phyloP scores from a whole-genome alignment of 805 yeast genomes.

The Saturnispora mendoncae region DNA sequence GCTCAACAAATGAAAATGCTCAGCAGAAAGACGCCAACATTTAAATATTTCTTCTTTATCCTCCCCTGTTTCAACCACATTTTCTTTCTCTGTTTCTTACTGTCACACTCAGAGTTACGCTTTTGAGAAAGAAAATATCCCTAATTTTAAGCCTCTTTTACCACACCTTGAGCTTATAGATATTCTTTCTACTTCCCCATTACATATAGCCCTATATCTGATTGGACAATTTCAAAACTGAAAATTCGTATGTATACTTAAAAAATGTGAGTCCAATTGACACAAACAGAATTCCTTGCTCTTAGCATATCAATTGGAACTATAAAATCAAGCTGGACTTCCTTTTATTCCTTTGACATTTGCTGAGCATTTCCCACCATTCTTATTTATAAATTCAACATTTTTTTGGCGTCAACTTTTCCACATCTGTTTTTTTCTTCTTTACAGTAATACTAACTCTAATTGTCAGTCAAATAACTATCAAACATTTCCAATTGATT shows the following conservation, averaged over 20 bases:
- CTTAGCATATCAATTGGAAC: too few relatives aligned
- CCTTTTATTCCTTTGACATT: too few relatives aligned
- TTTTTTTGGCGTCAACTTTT: background rate
- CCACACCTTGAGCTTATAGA: background rate
- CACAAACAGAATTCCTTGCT: too few relatives aligned
- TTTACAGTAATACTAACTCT: background rate
- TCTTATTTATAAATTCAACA: background rate
- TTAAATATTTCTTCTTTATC: background rate
- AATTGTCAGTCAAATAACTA: background rate
- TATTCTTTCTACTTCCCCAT: background rate
- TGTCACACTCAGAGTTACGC: too few relatives aligned
- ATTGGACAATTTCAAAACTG: too few relatives aligned
- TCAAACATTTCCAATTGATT: background rate
- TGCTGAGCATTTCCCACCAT: too few relatives aligned
- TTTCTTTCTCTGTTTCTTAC: background rate
- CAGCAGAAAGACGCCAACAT: conserved; percentile 6
- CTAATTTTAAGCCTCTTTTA: background rate
- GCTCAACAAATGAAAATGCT: conserved; percentile 6
- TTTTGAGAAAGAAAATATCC: too few relatives aligned
- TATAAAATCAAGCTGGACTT: too few relatives aligned
- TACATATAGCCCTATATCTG: too few relatives aligned
- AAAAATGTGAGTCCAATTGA: too few relatives aligned
- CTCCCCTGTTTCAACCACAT: background rate
- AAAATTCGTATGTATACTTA: background rate
- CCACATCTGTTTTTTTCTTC: background rate